These are phyloP conservation scores for Aspergillus arachidicola DNA, from an alignment of 2,329 filamentous ascomycete species.

Conservation along the genomic window DNA sequence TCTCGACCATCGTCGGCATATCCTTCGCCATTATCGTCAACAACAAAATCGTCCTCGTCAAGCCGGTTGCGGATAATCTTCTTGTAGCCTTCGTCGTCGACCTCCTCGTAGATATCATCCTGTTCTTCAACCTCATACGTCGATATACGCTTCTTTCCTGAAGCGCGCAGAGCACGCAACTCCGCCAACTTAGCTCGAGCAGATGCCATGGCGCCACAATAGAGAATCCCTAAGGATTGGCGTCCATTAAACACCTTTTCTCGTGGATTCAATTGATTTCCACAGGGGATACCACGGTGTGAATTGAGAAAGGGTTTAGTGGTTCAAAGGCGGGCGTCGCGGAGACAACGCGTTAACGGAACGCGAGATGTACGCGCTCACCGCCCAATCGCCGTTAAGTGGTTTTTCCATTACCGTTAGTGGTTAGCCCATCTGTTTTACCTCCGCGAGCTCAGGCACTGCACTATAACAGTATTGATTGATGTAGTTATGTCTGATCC, in stretches of 20 bases:
- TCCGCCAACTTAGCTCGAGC: constrained; percentile 59
- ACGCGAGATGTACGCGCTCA: constrained; percentile 28
- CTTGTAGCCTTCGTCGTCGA: constrained; percentile 96
- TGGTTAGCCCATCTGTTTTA: background rate
- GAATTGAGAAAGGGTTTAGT: constrained; percentile 16
- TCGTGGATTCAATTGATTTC: constrained; percentile 6
- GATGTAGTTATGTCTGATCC: no score
- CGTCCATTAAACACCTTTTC: constrained; percentile 8
- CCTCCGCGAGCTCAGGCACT: no score
- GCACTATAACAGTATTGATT: no score
- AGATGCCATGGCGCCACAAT: constrained; percentile 32
- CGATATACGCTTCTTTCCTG: constrained; percentile 88
- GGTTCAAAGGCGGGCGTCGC: constrained; percentile 8
- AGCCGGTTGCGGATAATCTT: constrained; percentile 87
- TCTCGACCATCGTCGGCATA: constrained; percentile 95
- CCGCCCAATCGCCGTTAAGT: constrained; percentile 26
- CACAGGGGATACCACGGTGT: constrained; percentile 6
- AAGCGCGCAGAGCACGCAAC: constrained; percentile 78
- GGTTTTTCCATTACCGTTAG: constrained; percentile 15
- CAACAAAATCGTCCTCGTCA: constrained; percentile 95
- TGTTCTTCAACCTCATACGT: constrained; percentile 85
- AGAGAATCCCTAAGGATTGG: background rate
- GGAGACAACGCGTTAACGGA: constrained; percentile 22
- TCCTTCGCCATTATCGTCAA: constrained; percentile 96
- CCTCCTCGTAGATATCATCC: constrained; percentile 86